A percentile compares a stretch with the other conserved stretches of the same genome.
phyloP scores from a whole-genome alignment of 768 basidiomycete species.

The Leccinum truebloodii region DNA sequence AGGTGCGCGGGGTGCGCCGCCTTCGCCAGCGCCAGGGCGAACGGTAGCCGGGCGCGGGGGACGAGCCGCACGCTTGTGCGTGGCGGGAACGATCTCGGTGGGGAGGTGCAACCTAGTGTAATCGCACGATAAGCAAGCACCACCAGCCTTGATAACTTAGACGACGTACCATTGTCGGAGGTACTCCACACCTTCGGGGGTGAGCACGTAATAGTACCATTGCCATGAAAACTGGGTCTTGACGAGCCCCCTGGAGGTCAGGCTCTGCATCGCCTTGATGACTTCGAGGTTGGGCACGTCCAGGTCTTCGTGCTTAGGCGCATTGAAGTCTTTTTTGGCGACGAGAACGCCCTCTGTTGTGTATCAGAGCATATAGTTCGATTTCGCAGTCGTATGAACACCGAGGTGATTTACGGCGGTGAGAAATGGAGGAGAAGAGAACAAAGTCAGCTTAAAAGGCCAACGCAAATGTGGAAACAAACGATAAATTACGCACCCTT shows the following conservation, averaged over 20 bases:
- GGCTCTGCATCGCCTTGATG: constrained; percentile 70
- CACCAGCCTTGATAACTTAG: background rate
- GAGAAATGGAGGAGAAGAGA: background rate
- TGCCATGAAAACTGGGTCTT: constrained; percentile 99
- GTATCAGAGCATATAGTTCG: background rate
- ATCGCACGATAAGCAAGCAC: background rate
- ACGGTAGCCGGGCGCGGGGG: constrained; percentile 78
- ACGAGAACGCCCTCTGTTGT: constrained; percentile 92
- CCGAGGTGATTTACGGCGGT: too few relatives aligned
- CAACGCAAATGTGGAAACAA: background rate
- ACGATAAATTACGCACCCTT: constrained; percentile 69
- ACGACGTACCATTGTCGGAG: constrained; percentile 78
- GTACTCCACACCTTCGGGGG: constrained; percentile 95
- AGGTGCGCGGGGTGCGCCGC: constrained; percentile 84
- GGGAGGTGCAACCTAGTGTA: constrained; percentile 84
- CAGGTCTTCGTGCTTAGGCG: constrained; percentile 92
- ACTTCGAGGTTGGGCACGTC: constrained; percentile 70
- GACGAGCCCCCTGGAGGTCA: constrained; percentile 79
- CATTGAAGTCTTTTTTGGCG: constrained; percentile 99
- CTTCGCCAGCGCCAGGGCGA: constrained; percentile 69
- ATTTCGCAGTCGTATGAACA: background rate
- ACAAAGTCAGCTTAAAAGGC: background rate
- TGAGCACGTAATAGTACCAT: constrained; percentile 97
- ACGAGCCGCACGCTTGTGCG: constrained; percentile 95
- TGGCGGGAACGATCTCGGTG: constrained; percentile 92